Conservation (phyloP, 2,329 filamentous ascomycete species). For the Fusarium penzigii region DNA sequence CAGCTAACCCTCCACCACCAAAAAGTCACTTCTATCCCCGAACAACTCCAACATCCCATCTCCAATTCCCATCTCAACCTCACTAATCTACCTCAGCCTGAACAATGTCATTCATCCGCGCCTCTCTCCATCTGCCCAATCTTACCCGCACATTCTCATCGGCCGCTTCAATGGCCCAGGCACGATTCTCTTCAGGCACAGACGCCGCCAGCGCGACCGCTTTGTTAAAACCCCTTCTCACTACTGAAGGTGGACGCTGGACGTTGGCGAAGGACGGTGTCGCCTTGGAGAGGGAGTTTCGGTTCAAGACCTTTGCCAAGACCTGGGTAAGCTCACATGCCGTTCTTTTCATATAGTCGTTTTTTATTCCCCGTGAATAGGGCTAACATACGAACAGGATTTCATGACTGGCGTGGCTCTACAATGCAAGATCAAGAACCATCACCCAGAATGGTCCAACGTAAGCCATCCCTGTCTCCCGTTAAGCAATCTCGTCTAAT, state of each 20-base stretch:
- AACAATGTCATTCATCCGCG: slow-evolving; percentile 17
- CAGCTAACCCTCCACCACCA: background rate
- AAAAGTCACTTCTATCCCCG: background rate
- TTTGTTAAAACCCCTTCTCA: slow-evolving; percentile 43
- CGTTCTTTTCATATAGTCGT: too few species aligned
- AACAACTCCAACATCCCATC: slow-evolving; percentile 1
- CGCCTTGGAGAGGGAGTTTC: slow-evolving; percentile 61
- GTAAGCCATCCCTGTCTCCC: slow-evolving; percentile 40
- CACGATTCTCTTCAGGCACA: slow-evolving; percentile 48
- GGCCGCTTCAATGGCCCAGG: slow-evolving; percentile 28
- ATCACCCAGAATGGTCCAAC: slow-evolving; percentile 79
- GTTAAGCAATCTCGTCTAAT: slow-evolving; percentile 5
- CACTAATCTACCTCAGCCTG: slow-evolving; percentile 4
- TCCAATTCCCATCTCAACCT: slow-evolving; percentile 2
- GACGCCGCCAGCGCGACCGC: slow-evolving; percentile 40
- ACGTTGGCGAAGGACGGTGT: slow-evolving; percentile 49
- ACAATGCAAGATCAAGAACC: slow-evolving; percentile 67
- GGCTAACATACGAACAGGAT: slow-evolving; percentile 48
- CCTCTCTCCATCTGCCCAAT: slow-evolving; percentile 7
- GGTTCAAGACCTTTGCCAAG: slow-evolving; percentile 66
- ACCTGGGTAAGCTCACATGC: slow-evolving; percentile 55
- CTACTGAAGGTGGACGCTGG: slow-evolving; percentile 49
- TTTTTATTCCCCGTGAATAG: background rate
- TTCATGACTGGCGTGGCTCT: slow-evolving; percentile 74
- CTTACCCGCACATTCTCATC: slow-evolving; percentile 16